These are phyloP conservation scores for Verticillium tricorpus DNA, from an alignment of 2,329 filamentous ascomycete genomes.

Conservation along the genomic window DNA sequence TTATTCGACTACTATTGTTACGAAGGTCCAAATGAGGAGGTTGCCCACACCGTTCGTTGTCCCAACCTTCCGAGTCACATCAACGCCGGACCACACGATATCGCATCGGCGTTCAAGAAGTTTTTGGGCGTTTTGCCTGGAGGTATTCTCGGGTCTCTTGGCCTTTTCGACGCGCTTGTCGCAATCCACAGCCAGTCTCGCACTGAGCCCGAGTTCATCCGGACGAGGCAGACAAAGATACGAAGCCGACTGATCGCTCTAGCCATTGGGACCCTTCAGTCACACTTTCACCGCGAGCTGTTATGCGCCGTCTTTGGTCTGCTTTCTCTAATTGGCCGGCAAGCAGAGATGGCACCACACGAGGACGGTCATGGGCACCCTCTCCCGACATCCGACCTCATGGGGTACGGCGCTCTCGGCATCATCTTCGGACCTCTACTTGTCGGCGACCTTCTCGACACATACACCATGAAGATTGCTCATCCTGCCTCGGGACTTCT, in stretches of 20 bases:
- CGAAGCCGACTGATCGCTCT: constrained; percentile 63
- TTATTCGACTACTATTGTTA: constrained; percentile 61
- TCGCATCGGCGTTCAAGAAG: constrained; percentile 63
- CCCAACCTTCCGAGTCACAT: constrained; percentile 58
- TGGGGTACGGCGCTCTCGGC: constrained; percentile 60
- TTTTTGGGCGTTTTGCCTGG: constrained; percentile 60
- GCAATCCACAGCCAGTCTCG: constrained; percentile 54
- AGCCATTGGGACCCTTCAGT: constrained; percentile 55
- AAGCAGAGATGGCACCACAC: constrained; percentile 47
- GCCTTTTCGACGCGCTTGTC: constrained; percentile 58
- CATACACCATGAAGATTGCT: constrained; percentile 39
- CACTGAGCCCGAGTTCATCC: constrained; percentile 44
- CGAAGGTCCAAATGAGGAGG: constrained; percentile 40
- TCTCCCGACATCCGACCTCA: constrained; percentile 52
- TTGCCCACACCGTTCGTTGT: constrained; percentile 54
- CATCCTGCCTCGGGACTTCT: constrained; percentile 35
- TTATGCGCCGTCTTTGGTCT: constrained; percentile 65
- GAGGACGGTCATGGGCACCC: constrained; percentile 48
- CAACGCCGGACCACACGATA: constrained; percentile 55
- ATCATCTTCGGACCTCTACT: constrained; percentile 63
- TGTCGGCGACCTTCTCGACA: constrained; percentile 51
- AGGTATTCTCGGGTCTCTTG: constrained; percentile 59
- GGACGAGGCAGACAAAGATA: constrained; percentile 50
- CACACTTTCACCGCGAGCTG: constrained; percentile 55
- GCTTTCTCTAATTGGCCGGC: constrained; percentile 54